Base-by-base conservation (phyloP, 495 filamentous ascomycete genomes). In the Aspergillus bridgeri region DNA sequence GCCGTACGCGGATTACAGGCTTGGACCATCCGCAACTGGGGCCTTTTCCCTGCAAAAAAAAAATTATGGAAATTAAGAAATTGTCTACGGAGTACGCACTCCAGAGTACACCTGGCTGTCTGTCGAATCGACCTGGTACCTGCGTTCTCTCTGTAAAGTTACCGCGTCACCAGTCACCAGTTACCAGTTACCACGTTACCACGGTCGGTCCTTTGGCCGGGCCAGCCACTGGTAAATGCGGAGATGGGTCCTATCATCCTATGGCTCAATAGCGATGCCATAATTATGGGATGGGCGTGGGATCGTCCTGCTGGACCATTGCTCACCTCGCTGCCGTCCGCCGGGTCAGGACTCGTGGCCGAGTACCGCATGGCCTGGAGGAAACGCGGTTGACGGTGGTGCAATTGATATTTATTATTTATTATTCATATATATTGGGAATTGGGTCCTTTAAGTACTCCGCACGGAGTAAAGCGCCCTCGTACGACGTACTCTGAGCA, bases 251-350 rank as follows among this genome's bases (percentile, higher is more conserved):
- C 33, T 15, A 1, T 3, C 9, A 13, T 38, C 33, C 33, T 15
- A 1, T 3, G 7, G 0, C 33, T 38, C 33, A 42, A 29, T 4
- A n/a, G 44, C 23, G 43, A 49, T 19, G 33, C 18, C 8, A 29
- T 38, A 38, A 38, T 15, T 15, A 38, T 38, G 33, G 33, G 22
- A 48, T 54, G 44, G 45, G 43, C 19, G 50, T 53, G 57, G 48
- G 57, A 59, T 38, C 33, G 33, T 13, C 33, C 33, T 9, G 33
- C 33, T 38, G 13, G 33, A 38, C 33, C 33, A 38, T 15, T 38
- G 33, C 17, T 38, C 33, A 38, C 33, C 33, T 38, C 33, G 17
- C 33, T 38, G 33, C 33, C 33, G 33, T 38, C 33, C 33, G 33
- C 33, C 33, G 13, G 33, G 13, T 38, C 33, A 38, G 33, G 33